These are phyloP conservation scores for Diaporthe batatas DNA, from an alignment of 2,329 filamentous ascomycete genomes.

Conservation along the genomic window DNA sequence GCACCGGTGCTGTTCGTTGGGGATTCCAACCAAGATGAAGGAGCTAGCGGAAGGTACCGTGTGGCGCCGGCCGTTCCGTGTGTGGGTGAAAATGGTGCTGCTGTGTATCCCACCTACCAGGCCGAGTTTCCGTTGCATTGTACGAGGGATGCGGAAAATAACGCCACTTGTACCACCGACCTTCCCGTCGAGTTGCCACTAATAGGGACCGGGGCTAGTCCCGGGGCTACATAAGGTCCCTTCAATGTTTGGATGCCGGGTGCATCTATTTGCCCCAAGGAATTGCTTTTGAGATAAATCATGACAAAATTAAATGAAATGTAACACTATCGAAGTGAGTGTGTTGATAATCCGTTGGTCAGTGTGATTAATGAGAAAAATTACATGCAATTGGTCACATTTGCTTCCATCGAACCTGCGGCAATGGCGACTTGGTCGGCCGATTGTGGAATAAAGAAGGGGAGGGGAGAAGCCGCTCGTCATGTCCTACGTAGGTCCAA, in stretches of 20 bases:
- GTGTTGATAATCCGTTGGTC: no score
- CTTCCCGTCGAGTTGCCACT: slow-evolving; percentile 20
- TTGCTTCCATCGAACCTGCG: no score
- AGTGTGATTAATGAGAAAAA: no score
- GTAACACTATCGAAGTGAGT: no score
- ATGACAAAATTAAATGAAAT: no score
- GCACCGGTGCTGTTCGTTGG: slow-evolving; percentile 27
- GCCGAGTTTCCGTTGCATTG: slow-evolving; percentile 22
- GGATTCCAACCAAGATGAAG: slow-evolving; percentile 33
- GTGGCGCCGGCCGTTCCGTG: slow-evolving; percentile 9
- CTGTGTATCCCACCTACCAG: slow-evolving; percentile 2
- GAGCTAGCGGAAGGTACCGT: neutral
- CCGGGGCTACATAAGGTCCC: neutral
- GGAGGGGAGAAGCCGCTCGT: no score
- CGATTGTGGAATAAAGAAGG: no score
- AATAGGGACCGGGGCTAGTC: neutral
- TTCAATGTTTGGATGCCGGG: neutral
- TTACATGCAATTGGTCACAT: no score
- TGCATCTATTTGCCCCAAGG: neutral
- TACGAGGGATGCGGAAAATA: slow-evolving; percentile 17
- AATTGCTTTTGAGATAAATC: no score
- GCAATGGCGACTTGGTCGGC: no score
- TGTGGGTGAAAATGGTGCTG: neutral
- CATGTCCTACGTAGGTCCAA: no score
- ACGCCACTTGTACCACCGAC: slow-evolving; percentile 22